phyloP scores from a whole-genome alignment of 768 basidiomycete genomes.

The Calocybe gangraenosa region DNA sequence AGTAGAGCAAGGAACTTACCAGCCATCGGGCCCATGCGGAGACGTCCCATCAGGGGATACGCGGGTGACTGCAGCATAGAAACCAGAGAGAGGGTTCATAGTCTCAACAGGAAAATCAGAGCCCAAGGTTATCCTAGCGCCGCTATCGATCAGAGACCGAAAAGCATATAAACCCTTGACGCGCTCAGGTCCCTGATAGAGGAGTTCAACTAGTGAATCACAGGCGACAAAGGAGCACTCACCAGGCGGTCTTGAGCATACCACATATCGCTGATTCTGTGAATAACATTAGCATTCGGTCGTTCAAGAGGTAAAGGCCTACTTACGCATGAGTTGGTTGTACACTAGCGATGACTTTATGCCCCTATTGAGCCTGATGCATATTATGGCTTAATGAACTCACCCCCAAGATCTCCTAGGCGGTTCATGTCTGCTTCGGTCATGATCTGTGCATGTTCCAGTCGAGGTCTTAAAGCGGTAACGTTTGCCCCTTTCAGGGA shows the following conservation, averaged over 20 bases:
- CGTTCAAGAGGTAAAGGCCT: not conserved
- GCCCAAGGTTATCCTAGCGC: constrained; percentile 71
- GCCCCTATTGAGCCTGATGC: not conserved
- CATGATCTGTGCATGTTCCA: constrained; percentile 92
- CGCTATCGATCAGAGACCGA: constrained; percentile 61
- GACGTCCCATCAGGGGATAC: constrained; percentile 65
- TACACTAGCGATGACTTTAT: constrained; percentile 79
- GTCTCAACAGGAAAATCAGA: constrained; percentile 90
- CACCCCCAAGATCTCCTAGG: constrained; percentile 77
- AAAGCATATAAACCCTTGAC: constrained; percentile 88
- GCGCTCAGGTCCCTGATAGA: constrained; percentile 68
- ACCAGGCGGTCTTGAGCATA: constrained; percentile 83
- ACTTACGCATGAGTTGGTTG: constrained; percentile 88
- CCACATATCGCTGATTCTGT: constrained; percentile 82
- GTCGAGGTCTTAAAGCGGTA: constrained; percentile 64
- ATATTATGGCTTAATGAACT: constrained; percentile 15
- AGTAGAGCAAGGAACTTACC: constrained; percentile 44
- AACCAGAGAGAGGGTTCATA: constrained; percentile 78
- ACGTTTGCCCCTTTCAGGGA: constrained; percentile 59
- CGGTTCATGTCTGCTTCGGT: constrained; percentile 70
- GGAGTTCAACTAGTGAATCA: constrained; percentile 6
- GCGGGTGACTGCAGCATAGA: constrained; percentile 86
- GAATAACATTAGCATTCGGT: constrained; percentile 4
- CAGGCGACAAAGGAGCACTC: constrained; percentile 14
- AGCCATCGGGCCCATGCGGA: constrained; percentile 80